Evolutionary conservation across 2,329 filamentous ascomycete genomes (phyloP).

Genomic region (Curvularia sp.): DNA sequence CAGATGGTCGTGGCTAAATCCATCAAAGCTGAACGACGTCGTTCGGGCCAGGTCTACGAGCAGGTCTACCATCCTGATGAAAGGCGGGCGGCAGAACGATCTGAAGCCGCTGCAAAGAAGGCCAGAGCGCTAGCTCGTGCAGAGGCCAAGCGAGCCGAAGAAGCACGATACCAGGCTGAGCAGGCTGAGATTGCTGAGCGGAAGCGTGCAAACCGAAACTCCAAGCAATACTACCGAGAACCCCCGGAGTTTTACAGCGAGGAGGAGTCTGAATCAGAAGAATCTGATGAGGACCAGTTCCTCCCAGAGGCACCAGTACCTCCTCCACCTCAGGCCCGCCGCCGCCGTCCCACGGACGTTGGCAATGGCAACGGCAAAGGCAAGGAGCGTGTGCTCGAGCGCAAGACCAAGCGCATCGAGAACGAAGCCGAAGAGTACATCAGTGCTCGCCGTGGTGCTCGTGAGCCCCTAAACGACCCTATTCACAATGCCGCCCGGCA

Average conservation of each 20-base stretch:
- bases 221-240: constrained; percentile 21
- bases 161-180: constrained; percentile 7
- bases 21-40: constrained; percentile 32
- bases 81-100: background rate
- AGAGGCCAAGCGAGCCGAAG: constrained; percentile 1
- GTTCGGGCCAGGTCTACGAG: constrained; percentile 41
- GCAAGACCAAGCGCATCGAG: constrained; percentile 24
- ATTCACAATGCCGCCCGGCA: constrained; percentile 40
- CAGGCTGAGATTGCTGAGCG: constrained; percentile 15
- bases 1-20: constrained; percentile 38
- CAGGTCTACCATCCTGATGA: constrained; percentile 17
- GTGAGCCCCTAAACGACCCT: constrained; percentile 36
- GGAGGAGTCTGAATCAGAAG: constrained; percentile 15
- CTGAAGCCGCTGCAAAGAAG: constrained; percentile 2
- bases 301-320: constrained; percentile 14
- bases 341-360: constrained; percentile 35
- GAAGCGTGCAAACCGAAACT: constrained; percentile 25
- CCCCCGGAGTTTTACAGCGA: constrained; percentile 28
- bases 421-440: constrained; percentile 43
- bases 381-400: constrained; percentile 27
- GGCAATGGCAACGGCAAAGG: constrained; percentile 27
- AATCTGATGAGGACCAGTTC: constrained; percentile 8
- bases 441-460: constrained; percentile 37
- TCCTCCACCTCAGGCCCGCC: constrained; percentile 13
- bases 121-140: constrained; percentile 7